Conservation (phyloP, 2,329 filamentous ascomycete species). For the Chalaropsis thielavioides region DNA sequence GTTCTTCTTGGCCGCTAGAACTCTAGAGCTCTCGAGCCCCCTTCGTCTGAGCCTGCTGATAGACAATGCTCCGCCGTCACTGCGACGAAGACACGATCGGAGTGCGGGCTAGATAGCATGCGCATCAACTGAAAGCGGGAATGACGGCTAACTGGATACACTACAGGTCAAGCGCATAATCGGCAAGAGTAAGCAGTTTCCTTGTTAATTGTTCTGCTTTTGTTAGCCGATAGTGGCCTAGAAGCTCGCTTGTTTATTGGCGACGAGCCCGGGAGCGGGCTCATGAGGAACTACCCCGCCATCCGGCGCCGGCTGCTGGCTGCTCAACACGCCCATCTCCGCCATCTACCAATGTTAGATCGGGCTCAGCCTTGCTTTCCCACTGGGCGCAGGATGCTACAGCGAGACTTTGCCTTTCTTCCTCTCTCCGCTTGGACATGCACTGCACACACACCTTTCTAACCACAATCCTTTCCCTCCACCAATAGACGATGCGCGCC, state of each 20-base stretch:
- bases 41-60: background rate
- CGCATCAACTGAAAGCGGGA: background rate
- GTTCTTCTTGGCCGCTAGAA: slow-evolving; percentile 17
- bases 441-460: background rate
- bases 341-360: background rate
- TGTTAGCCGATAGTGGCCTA: background rate
- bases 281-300: background rate
- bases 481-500: slow-evolving; percentile 47
- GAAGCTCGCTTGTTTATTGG: too few relatives aligned
- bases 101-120: background rate
- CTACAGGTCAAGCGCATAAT: slow-evolving; percentile 64
- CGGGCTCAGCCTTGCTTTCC: too few relatives aligned
- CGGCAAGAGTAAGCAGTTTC: slow-evolving; percentile 36
- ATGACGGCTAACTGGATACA: slow-evolving; percentile 19
- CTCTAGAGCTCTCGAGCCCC: background rate
- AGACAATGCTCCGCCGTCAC: background rate
- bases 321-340: background rate
- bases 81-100: background rate
- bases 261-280: too few relatives aligned
- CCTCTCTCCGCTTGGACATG: background rate
- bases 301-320: background rate
- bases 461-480: background rate
- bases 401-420: background rate
- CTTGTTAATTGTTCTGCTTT: background rate
- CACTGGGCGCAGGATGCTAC: background rate